Evolutionary conservation across 176 grass and related monocot species (phyloP).

Genomic region (Alloteropsis semialata): DNA sequence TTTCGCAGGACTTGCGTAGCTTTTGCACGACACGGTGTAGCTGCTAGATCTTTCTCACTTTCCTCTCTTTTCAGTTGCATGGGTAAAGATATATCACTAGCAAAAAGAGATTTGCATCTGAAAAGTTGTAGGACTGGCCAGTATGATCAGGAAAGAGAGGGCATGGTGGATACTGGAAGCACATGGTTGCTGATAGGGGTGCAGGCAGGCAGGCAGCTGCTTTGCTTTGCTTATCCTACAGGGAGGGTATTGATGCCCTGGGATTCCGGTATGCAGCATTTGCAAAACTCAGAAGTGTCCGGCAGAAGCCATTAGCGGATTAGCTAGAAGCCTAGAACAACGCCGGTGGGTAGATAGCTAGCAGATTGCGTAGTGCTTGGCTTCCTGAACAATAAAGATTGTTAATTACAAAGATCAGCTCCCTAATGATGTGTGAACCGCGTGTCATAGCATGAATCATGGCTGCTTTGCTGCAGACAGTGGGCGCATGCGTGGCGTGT

Average conservation of each 20-base stretch:
- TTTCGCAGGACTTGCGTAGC: constrained; percentile 28
- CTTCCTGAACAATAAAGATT: not conserved
- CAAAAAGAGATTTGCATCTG: constrained; percentile 72
- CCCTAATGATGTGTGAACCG: constrained; percentile 7
- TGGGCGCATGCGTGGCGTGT: not conserved
- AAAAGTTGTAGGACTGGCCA: constrained; percentile 34
- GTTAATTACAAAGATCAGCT: not conserved
- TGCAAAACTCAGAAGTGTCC: not conserved
- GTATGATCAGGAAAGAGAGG: constrained; percentile 16
- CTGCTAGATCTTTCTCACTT: constrained; percentile 31
- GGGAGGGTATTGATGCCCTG: constrained; percentile 41
- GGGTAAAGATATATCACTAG: constrained; percentile 37
- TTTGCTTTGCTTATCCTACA: constrained; percentile 55
- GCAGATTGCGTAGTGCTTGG: not conserved
- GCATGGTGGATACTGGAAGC: constrained; percentile 13
- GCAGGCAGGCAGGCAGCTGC: constrained; percentile 16
- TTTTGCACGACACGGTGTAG: constrained; percentile 41
- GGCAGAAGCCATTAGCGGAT: not conserved
- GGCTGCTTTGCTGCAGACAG: not conserved
- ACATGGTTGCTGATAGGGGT: constrained; percentile 20
- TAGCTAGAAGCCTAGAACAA: not conserved
- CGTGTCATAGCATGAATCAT: constrained; percentile 9
- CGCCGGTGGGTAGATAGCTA: not conserved
- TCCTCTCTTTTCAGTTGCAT: constrained; percentile 45
- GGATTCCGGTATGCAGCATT: not conserved